These are phyloP conservation scores for Schizochytrium sp. DNA, from an alignment of 108 stramenopile species.

Conservation along the genomic window DNA sequence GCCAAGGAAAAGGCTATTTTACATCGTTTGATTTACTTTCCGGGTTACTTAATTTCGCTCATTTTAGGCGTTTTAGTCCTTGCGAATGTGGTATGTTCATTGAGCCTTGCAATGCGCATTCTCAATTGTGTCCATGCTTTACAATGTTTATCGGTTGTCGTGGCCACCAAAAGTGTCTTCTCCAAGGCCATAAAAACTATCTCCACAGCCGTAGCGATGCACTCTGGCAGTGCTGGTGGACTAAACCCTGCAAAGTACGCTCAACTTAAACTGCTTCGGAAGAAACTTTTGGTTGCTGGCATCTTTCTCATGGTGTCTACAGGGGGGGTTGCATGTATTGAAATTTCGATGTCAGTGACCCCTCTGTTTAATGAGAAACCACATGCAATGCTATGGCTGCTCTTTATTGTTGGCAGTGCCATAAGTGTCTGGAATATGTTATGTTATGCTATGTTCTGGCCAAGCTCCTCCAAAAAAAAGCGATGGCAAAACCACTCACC, in stretches of 20 bases:
- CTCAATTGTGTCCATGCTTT: not conserved
- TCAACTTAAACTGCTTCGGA: not conserved
- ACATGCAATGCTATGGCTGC: slow-evolving; percentile 11
- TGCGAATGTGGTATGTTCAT: not conserved
- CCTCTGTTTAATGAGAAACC: not conserved
- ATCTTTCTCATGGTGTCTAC: not conserved
- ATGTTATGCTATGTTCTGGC: not conserved
- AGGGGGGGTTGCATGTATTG: not conserved
- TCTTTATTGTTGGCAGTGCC: not conserved
- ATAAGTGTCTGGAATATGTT: not conserved
- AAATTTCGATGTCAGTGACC: not conserved
- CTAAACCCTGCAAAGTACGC: not conserved
- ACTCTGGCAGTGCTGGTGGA: not conserved
- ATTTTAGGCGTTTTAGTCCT: not conserved
- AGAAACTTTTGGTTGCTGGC: not conserved
- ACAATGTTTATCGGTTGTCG: not conserved
- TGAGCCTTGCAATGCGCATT: not conserved
- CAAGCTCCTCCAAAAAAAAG: not conserved
- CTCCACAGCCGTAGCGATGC: not conserved
- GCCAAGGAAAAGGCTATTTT: not conserved
- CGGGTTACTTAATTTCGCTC: not conserved
- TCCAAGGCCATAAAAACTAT: not conserved
- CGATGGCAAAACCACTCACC: not conserved
- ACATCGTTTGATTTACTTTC: not conserved
- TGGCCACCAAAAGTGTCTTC: not conserved